Evolutionary conservation across 1,284 basidiomycete species (phyloP), one percentile per base, ranked within the genome.

Genomic region (Baeospora myosura): DNA sequence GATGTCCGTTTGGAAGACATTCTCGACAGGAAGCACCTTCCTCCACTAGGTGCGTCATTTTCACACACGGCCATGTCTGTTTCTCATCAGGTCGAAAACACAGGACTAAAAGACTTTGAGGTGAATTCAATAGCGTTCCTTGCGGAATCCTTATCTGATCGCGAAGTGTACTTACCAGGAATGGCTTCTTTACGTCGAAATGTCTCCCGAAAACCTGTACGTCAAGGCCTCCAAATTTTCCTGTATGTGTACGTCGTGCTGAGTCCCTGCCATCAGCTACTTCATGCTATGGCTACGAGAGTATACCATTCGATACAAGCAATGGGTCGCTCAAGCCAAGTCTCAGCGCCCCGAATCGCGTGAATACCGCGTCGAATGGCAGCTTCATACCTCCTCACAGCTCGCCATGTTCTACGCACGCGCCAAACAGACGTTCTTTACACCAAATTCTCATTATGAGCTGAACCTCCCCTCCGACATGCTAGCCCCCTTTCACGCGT

Each of bases 341-440:
- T 64, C 63, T 36, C 16, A 37, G 28, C 54, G 51, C 35, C 55
- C 59, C 47, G 48, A 55, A n/a, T 44, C 63, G 37, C 50, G 55
- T 29, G 52, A 61, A 43, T 55, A 62, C 49, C 52, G 54, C 47
- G 58, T 56, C 29, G 59, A 54, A 35, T 59, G 56, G 49, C 65
- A 64, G 1, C 57, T 64, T 17, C 69, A 64, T 21, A 66, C 70
- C 47, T 75, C 77, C 8, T 65, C 74, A 2, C 63, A 73, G 14
- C 65, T 87, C 38, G 73, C 78, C 42, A 71, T 80, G 63, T 86
- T 84, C 60, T 88, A 82, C 55, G 63, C 74, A 5, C 78, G 84
- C 34, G 83, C 82, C 5, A 85, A 84, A 50, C 76, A 81, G 52
- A 87, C 83, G 0, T 88, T 88, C 58, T 75, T 86, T 47, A 78